These are phyloP conservation scores for Mycosphaerella sp. DNA, from an alignment of 2,329 filamentous ascomycete species.

Conservation along the genomic window DNA sequence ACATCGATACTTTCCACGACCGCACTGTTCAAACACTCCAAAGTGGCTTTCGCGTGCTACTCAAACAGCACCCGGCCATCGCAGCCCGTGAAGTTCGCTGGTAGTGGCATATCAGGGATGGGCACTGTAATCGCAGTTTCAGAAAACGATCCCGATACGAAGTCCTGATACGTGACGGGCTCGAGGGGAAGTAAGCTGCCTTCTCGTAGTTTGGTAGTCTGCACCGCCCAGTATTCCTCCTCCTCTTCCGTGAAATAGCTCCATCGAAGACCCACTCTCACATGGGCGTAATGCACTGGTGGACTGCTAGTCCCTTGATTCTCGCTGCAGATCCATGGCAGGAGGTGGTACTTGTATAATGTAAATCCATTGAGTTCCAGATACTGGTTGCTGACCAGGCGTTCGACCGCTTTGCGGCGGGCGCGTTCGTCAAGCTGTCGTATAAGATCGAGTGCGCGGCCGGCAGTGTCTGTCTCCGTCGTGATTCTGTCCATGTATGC, in stretches of 20 bases:
- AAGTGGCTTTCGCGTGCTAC: not conserved
- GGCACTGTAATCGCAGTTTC: not conserved
- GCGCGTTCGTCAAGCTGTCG: not conserved
- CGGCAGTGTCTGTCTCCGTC: not conserved
- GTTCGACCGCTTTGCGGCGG: not conserved
- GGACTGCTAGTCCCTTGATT: not conserved
- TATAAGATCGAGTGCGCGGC: not conserved
- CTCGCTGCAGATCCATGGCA: not conserved
- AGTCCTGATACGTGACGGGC: not conserved
- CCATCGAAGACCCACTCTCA: constrained; percentile 5
- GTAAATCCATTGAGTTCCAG: constrained; percentile 5
- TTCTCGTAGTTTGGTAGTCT: not conserved
- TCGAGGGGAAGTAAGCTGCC: constrained; percentile 1
- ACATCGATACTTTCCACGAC: not conserved
- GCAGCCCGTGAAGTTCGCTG: not conserved
- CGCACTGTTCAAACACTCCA: not conserved
- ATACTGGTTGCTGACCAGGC: not conserved
- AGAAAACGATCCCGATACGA: not conserved
- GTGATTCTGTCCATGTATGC: not conserved
- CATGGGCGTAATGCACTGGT: constrained; percentile 6
- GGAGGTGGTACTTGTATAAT: constrained; percentile 6
- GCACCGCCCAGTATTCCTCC: constrained; percentile 1
- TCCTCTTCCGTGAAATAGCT: constrained; percentile 2
- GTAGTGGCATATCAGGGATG: not conserved
- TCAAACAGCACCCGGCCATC: not conserved